Evolutionary conservation across 2,329 filamentous ascomycete genomes (phyloP), one percentile per base, ranked within the genome.

Genomic region (Xylaria sp.): DNA sequence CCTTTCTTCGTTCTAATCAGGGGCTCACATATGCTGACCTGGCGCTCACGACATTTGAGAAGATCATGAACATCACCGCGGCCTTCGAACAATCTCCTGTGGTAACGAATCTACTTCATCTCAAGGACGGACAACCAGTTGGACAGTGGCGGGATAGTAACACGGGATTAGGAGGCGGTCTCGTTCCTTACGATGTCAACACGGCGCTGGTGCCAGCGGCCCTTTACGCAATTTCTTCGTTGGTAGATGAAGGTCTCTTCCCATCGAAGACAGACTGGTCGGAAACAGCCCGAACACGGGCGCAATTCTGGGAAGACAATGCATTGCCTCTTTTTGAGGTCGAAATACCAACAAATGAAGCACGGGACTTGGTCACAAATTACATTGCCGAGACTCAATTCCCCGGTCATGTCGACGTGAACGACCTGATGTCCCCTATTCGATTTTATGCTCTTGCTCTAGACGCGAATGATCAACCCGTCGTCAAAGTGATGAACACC

Each of bases 121-220:
- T 88, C 0, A 83, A 83, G 59, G 67, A 79, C 0, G 78, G 74
- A 5, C 71, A 86, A 61, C 63, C 77, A 0, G 82, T 86, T 0
- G 86, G 85, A 0, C 74, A 88, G 68, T 88, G 85, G 85, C 77
- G 85, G 52, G 85, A 88, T 63, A 84, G 80, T 13, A 78, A 74
- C 0, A 81, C 80, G 54, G 84, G 86, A 11, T 69, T 88, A 11
- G 85, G 82, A 1, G 83, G 83, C 39, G 85, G 83, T 1, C 77
- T 81, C 0, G 83, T 86, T n/a, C 84, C 85, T 0, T 88, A 84
- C 67, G 80, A 87, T 62, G 84, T 88, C 23, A 88, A 88, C 65
- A 82, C 82, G 0, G 85, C 83, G 0, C 74, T 88, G 0, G 82
- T 81, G 0, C 85, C 86, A 0, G 84, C 85, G 1, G 84, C 82